Base-by-base conservation (phyloP, 2,329 filamentous ascomycete genomes). In the Aspergillus proliferans region DNA sequence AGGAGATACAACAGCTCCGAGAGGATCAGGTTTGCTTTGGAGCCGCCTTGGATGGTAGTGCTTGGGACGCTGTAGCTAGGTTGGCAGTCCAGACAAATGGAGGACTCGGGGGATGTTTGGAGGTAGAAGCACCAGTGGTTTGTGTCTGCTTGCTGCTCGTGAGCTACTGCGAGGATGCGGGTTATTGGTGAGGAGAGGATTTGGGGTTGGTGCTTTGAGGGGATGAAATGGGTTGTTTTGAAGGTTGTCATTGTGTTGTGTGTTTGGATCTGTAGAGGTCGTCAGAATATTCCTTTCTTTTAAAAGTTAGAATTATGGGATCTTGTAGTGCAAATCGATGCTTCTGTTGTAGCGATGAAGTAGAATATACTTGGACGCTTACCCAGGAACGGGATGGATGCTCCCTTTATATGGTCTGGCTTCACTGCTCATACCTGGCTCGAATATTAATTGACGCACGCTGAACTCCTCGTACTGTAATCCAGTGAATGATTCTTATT, bases 11-110 rank as follows among this genome's bases (percentile, higher is more conserved):
- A 15, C 5, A 61, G 42, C 33, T 52, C 47, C 8, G 56, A 58
- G 26, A 59, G 46, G 34, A 59, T 47, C 1, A 58, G 3, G 42
- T 57, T 49, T 10, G 48, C 57, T 22, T 61, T 59, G 30, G 59
- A 62, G 39, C 58, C 58, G 5, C 52, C 55, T 8, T 45, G 34
- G 4, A 59, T 44, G 12, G 54, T 38, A 14, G 52, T 53, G 39
- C 52, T 58, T 2, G 54, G 56, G 24, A 54, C 24, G 4, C 22
- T 47, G 45, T 56, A 55, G 30, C 42, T 59, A 1, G 50, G 53
- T 22, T 54, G 53, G 12, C 60, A 61, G 53, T 66, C 59, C 30
- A 60, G 55, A 8, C 54, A 58, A 19, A 62, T 57, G 5, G 58
- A 65, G 26, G 8, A 52, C 43, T 50, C 56, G 3, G 56, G 51